These are phyloP conservation scores for Podospora pseudoanserina DNA, from an alignment of 495 filamentous ascomycete species.

Conservation along the genomic window DNA sequence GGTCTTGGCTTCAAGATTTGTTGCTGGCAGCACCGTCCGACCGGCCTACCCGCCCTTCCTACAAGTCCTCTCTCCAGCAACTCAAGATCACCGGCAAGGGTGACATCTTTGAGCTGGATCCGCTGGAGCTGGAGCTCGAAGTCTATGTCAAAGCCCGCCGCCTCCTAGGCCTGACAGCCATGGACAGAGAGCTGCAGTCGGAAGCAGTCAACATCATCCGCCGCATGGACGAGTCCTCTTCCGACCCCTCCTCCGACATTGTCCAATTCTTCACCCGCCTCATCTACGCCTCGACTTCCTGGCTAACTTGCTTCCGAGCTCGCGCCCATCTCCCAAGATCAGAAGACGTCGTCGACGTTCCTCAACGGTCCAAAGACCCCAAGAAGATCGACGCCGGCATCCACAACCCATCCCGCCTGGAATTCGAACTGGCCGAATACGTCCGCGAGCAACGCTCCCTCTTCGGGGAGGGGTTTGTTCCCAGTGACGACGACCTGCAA, in stretches of 20 bases:
- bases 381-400: conserved; percentile 51
- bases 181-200: conserved; percentile 50
- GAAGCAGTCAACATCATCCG: conserved; percentile 51
- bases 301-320: conserved; percentile 48
- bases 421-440: conserved; percentile 56
- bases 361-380: conserved; percentile 47
- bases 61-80: conserved; percentile 22
- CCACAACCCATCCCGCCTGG: conserved; percentile 53
- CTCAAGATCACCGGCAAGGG: conserved; percentile 48
- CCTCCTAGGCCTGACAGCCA: conserved; percentile 51
- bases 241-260: conserved; percentile 40
- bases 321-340: conserved; percentile 48
- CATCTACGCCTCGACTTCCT: conserved; percentile 38
- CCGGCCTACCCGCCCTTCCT: not conserved
- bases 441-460: conserved; percentile 46
- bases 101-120: conserved; percentile 46
- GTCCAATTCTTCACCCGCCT: conserved; percentile 49
- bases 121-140: conserved; percentile 45
- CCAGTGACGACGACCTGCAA: conserved; percentile 61
- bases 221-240: conserved; percentile 45
- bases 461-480: conserved; percentile 41
- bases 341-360: conserved; percentile 44
- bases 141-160: conserved; percentile 47
- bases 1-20: conserved; percentile 54
- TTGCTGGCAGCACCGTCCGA: conserved; percentile 29